Percentiles rank a stretch among this genome's conserved stretches.
Evolutionary conservation across 306 rosid species (phyloP).

Genomic region (Luffa acutangula): DNA sequence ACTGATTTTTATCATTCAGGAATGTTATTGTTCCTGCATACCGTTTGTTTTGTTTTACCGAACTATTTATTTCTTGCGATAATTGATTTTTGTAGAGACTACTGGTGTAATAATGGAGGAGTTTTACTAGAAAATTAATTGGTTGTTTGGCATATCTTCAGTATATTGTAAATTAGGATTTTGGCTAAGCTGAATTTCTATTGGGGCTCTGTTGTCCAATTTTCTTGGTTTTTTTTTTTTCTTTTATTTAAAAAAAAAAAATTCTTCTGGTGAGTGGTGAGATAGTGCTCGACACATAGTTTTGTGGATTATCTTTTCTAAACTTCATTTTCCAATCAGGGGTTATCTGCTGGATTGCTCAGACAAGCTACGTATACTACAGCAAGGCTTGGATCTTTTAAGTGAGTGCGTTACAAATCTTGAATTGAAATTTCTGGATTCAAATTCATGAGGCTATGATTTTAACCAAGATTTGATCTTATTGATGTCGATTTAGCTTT

Average conservation of each 20-base stretch:
- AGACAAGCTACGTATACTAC: constrained; percentile 98
- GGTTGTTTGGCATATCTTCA: background rate
- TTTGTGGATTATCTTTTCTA: constrained; percentile 18
- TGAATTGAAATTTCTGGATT: background rate
- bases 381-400: constrained; percentile 93
- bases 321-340: constrained; percentile 38
- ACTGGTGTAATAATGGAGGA: background rate
- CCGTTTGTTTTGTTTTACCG: background rate
- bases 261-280: background rate
- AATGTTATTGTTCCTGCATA: background rate
- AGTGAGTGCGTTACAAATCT: constrained; percentile 31
- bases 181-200: background rate
- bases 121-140: background rate
- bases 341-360: constrained; percentile 86
- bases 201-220: background rate
- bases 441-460: background rate
- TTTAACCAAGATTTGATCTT: background rate
- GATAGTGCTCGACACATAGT: background rate
- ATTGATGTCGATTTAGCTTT: background rate
- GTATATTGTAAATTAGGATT: background rate
- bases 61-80: background rate
- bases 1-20: background rate
- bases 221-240: background rate
- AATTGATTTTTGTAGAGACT: background rate
- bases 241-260: background rate